Base-by-base conservation (phyloP, 306 rosid species). In the Sicyos baderoa region DNA sequence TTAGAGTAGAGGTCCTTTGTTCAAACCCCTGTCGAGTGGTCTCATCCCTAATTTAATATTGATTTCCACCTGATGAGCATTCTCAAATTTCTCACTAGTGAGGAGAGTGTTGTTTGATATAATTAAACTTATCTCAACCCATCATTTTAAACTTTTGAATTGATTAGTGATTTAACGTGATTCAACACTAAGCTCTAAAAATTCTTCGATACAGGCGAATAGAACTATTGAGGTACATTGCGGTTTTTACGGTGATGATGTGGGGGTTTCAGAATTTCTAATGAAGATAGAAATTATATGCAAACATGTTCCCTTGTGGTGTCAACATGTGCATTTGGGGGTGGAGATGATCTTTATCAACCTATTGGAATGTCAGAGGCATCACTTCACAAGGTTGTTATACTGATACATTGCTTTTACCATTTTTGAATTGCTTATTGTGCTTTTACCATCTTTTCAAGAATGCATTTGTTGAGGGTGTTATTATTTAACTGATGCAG, bases 271-370 rank as follows among this genome's bases (percentile, higher is more conserved):
- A 85, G 78, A 76, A 78, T 93, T 79, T 85, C 96, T 73, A 66
- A 79, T 57, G 84, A 84, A 81, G 99, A 93, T 79, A 73, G 72
- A 74, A 79, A 72, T 52, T 90, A 75, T 78, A 85, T 88, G 97
- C 73, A 80, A 69, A 45, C 79, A 69, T 93, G 99, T 79, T 74
- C 86, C 74, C 82, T 74, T 21, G 99, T 83, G 67, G 91, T 93
- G 44, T 93, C 97, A 60, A 90, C 99, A 58, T 93, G 99, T 84
- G 89, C 97, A 59, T 93, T 93, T 86, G 99, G 99, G 72, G 98
- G 98, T 3, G 98, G 96, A 50, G 98, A 92, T 83, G 98, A 92
- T 86, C 96, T 92, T 70, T 92, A 93, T 84, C 99, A 90, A 75
- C 99, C 97, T 4, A 90, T 93, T 67, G 97, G 99, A 81, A 86